Conservation (phyloP, 148 eudicot genomes). For the Rhododendron vialii region DNA sequence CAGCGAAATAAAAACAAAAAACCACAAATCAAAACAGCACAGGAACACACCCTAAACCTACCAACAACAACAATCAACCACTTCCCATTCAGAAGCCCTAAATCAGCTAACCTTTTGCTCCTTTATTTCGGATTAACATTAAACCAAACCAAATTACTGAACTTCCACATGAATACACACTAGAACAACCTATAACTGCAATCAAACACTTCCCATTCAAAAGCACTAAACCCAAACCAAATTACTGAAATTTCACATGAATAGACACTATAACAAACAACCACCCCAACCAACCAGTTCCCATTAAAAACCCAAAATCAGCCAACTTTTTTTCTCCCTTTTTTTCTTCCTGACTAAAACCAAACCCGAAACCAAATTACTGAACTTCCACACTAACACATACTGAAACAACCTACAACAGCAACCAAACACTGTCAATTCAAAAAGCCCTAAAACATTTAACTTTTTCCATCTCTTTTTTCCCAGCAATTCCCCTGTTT, state of each 20-base stretch:
- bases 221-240: not conserved
- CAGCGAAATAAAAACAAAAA: not conserved
- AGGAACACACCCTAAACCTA: not conserved
- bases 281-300: too few relatives aligned
- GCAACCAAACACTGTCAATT: not conserved
- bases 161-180: not conserved
- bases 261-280: too few relatives aligned
- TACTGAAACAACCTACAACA: not conserved
- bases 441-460: too few relatives aligned
- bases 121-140: not conserved
- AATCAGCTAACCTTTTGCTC: not conserved
- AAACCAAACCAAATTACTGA: not conserved
- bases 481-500: not conserved
- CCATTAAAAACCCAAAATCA: too few relatives aligned
- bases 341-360: not conserved
- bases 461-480: not conserved
- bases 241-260: too few relatives aligned
- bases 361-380: not conserved
- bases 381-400: not conserved
- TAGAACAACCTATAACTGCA: not conserved
- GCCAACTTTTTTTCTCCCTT: not conserved
- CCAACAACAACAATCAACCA: not conserved
- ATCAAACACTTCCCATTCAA: not conserved
- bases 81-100: not conserved
- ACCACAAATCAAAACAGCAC: not conserved